phyloP scores from a whole-genome alignment of 768 basidiomycete genomes.

The Russula olivacea region DNA sequence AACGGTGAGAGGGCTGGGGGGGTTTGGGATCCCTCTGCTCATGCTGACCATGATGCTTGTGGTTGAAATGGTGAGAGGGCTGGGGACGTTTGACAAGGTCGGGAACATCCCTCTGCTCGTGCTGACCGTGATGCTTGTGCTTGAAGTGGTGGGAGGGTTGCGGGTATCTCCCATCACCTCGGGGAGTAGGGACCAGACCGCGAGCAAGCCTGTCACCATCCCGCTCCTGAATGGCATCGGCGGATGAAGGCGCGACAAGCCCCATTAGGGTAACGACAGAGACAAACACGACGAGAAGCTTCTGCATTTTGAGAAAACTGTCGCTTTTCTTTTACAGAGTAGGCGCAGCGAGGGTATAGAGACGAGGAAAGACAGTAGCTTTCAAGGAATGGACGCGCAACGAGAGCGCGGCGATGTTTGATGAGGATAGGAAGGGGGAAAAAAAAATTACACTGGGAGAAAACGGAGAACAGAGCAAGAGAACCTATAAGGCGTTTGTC shows the following conservation, averaged over 20 bases:
- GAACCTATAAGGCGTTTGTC: neutral
- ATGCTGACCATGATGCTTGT: too few relatives aligned
- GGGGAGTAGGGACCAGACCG: neutral
- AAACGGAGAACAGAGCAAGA: neutral
- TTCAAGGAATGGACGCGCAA: neutral
- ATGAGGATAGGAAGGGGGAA: neutral
- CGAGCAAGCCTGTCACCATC: neutral
- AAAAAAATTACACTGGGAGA: neutral
- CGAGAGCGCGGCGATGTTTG: neutral
- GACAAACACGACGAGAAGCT: constrained; percentile 3
- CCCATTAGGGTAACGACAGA: constrained; percentile 6
- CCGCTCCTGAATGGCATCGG: neutral
- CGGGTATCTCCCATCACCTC: neutral
- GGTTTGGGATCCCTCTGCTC: too few relatives aligned
- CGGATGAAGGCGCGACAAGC: neutral
- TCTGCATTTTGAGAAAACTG: neutral
- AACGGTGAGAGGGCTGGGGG: too few relatives aligned
- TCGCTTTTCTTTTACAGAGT: too few relatives aligned
- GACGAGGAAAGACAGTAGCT: neutral
- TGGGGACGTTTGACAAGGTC: too few relatives aligned
- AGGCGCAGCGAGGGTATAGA: neutral
- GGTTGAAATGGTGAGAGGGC: too few relatives aligned
- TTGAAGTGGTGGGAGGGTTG: too few relatives aligned
- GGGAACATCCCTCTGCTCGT: too few relatives aligned
- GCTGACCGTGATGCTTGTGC: too few relatives aligned